A percentile compares a stretch with the other conserved stretches of the same genome.
These are phyloP conservation scores for Gossypium schwendimanii DNA, from an alignment of 441 rosid genomes.

Conservation along the genomic window DNA sequence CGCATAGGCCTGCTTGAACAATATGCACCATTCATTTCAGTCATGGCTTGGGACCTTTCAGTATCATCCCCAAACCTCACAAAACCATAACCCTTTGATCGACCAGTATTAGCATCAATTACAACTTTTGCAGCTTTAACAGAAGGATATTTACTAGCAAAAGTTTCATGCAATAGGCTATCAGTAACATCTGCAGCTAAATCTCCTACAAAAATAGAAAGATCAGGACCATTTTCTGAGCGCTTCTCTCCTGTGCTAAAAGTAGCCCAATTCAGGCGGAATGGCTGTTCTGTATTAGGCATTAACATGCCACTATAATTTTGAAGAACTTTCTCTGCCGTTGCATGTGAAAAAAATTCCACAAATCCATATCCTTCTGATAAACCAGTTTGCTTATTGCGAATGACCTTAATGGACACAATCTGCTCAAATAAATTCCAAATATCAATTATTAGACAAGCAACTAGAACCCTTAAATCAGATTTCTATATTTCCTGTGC, in stretches of 20 bases:
- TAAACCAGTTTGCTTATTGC: slow-evolving; percentile 75
- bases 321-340: slow-evolving; percentile 76
- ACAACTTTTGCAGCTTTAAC: slow-evolving; percentile 91
- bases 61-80: slow-evolving; percentile 86
- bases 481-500: not conserved
- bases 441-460: not conserved
- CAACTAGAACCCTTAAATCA: not conserved
- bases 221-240: slow-evolving; percentile 70
- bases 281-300: slow-evolving; percentile 73
- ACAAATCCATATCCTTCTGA: slow-evolving; percentile 95
- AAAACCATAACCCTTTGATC: slow-evolving; percentile 93
- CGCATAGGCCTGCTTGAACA: slow-evolving; percentile 95
- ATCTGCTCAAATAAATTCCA: slow-evolving; percentile 36
- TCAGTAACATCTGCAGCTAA: slow-evolving; percentile 90
- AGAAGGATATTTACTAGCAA: slow-evolving; percentile 62
- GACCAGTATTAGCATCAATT: slow-evolving; percentile 73
- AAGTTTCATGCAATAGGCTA: slow-evolving; percentile 58
- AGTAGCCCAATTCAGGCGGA: slow-evolving; percentile 92
- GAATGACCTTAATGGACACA: slow-evolving; percentile 74
- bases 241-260: slow-evolving; percentile 82
- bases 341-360: slow-evolving; percentile 65
- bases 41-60: slow-evolving; percentile 78
- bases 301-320: slow-evolving; percentile 51
- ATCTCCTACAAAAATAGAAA: slow-evolving; percentile 92
- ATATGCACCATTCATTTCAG: slow-evolving; percentile 86